Evolutionary conservation across 805 yeast genomes (phyloP), one percentile per base, ranked within the genome.

Genomic region (Nakazawaea populi): DNA sequence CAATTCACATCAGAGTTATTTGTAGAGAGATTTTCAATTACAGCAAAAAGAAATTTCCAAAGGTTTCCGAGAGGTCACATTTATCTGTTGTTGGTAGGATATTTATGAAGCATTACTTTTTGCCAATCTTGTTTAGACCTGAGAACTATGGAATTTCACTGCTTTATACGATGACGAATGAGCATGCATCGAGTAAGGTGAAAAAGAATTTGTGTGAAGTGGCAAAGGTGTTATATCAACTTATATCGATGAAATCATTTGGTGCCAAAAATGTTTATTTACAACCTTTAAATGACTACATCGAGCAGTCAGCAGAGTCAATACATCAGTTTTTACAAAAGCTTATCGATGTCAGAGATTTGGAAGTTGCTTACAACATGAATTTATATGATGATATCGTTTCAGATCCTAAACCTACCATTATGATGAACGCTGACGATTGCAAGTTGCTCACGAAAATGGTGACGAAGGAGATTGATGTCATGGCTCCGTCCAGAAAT

Each of bases 281-380:
- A 57, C 90, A 87, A 61, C 96, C 96, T 1, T 71, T 89, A 60
- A 87, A 87, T 63, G 91, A 86, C 42, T 87, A 80, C 60, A 75
- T 89, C 42, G 73, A 70, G 47, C 69, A 77, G 11, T 74, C 81
- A 7, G 67, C 70, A 6, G 82, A 73, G 6, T 69, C 73, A 10
- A 73, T 82, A 44, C 67, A 77, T 36, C 60, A 65, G 0, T 62
- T 80, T 7, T 66, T 85, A 48, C 67, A 65, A 44, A 65, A 69
- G 24, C 60, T 87, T 28, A 75, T 86, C 38, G 73, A 77, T 51
- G 68, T 84, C 36, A 73, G 75, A 28, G 81, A 77, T 30, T 63
- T 85, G 45, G 92, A 87, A 48, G 58, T 65, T 7, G 77, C 76
- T 47, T 89, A 81, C 63, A 77, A 76, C 30, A 75, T 83, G 72